phyloP scores from a whole-genome alignment of 2,329 filamentous ascomycete genomes.

The Coleophoma eucalyptorum region DNA sequence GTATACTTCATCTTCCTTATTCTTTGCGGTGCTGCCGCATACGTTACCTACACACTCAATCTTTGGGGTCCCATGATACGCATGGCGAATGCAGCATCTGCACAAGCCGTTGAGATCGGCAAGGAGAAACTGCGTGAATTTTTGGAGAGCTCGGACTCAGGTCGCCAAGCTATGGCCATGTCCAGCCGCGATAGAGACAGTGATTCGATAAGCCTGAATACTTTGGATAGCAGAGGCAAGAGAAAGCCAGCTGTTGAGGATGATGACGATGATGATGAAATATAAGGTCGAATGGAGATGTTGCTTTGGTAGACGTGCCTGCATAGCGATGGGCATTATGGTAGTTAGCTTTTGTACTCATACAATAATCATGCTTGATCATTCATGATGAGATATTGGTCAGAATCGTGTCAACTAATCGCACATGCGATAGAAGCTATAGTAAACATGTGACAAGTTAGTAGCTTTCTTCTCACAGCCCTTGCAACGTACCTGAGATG shows the following conservation, averaged over 20 bases:
- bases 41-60: constrained; percentile 90
- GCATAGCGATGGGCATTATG: too few species aligned
- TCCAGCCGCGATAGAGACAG: constrained; percentile 41
- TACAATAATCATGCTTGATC: too few species aligned
- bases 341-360: too few species aligned
- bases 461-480: too few species aligned
- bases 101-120: constrained; percentile 84
- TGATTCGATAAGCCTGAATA: constrained; percentile 54
- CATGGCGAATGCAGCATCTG: constrained; percentile 85
- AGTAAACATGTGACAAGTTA: too few species aligned
- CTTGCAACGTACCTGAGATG: too few species aligned
- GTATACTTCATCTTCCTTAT: constrained; percentile 88
- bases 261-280: constrained; percentile 46
- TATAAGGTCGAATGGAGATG: constrained; percentile 9
- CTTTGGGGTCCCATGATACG: constrained; percentile 94
- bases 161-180: constrained; percentile 79
- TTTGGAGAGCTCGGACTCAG: constrained; percentile 80
- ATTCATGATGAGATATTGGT: too few species aligned
- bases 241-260: constrained; percentile 40
- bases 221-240: constrained; percentile 56
- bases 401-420: too few species aligned
- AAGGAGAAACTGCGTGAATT: constrained; percentile 91
- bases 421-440: too few species aligned
- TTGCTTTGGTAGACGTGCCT: neutral
- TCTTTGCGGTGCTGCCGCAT: constrained; percentile 70